Conservation (phyloP, 345 rosid species). For the Viola odorata region DNA sequence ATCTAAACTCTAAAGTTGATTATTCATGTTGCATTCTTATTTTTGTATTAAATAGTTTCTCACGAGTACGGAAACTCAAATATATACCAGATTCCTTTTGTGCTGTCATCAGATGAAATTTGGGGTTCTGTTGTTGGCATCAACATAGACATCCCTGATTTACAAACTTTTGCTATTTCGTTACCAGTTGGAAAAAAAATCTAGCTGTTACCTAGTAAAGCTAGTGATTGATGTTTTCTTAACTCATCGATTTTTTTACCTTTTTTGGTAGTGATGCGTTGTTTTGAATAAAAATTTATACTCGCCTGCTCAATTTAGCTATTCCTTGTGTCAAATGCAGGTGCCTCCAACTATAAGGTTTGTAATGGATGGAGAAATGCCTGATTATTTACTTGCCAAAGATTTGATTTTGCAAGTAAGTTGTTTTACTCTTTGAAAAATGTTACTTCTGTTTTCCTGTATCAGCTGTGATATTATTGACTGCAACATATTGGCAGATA, state of each 20-base stretch:
- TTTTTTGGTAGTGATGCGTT: too few species aligned
- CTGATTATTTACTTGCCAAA: slow-evolving; percentile 80
- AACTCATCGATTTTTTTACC: too few species aligned
- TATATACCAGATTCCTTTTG: too few species aligned
- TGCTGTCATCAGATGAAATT: too few species aligned
- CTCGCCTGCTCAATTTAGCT: background rate
- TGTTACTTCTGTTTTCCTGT: background rate
- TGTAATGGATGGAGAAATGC: slow-evolving; percentile 98
- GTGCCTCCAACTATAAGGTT: slow-evolving; percentile 94
- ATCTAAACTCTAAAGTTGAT: slow-evolving; percentile 6
- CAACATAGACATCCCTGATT: too few species aligned
- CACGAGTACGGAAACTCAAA: background rate
- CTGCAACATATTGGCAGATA: slow-evolving; percentile 42
- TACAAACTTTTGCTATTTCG: too few species aligned
- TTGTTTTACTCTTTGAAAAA: background rate
- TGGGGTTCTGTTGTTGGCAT: too few species aligned
- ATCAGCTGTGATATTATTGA: background rate
- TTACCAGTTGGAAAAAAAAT: too few species aligned
- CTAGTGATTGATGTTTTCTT: too few species aligned
- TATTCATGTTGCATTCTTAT: background rate
- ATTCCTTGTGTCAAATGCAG: slow-evolving; percentile 25
- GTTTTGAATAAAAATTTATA: too few species aligned
- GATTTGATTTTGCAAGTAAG: slow-evolving; percentile 97
- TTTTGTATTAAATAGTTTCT: background rate
- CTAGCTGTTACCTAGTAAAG: too few species aligned